These are phyloP conservation scores for Ambispora gerdemannii DNA, from an alignment of 192 early-diverging fungal species.

Conservation along the genomic window DNA sequence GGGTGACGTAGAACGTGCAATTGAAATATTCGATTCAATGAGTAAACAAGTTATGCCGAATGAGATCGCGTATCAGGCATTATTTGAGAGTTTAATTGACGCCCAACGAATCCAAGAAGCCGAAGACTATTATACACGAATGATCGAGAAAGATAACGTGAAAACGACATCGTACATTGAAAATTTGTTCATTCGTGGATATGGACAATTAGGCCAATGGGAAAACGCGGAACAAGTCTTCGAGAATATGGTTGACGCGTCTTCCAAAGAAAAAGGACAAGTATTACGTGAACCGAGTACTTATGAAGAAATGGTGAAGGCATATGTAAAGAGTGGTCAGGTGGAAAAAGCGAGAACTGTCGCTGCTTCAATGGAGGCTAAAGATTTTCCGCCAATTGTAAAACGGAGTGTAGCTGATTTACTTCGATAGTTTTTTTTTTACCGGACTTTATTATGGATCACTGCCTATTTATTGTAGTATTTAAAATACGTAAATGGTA, in stretches of 20 bases:
- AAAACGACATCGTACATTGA: slow-evolving; percentile 54
- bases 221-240: slow-evolving; percentile 46
- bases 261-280: slow-evolving; percentile 14
- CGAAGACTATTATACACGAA: slow-evolving; percentile 44
- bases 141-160: slow-evolving; percentile 36
- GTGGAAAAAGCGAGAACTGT: slow-evolving; percentile 39
- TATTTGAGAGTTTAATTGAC: slow-evolving; percentile 53
- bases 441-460: too few species aligned
- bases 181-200: slow-evolving; percentile 57
- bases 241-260: slow-evolving; percentile 46
- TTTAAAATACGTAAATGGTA: too few species aligned
- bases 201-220: slow-evolving; percentile 42
- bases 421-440: slow-evolving; percentile 24
- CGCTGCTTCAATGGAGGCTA: slow-evolving; percentile 35
- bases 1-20: slow-evolving; percentile 43
- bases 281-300: slow-evolving; percentile 57
- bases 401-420: slow-evolving; percentile 36
- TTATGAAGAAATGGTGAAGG: slow-evolving; percentile 57
- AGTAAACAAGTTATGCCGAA: slow-evolving; percentile 38
- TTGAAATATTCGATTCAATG: slow-evolving; percentile 45
- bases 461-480: too few species aligned
- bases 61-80: slow-evolving; percentile 51
- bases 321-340: slow-evolving; percentile 45
- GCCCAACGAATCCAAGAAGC: slow-evolving; percentile 42
- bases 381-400: slow-evolving; percentile 45